Base-by-base conservation (phyloP, 805 yeast genomes). In the Starmerella stellata region DNA sequence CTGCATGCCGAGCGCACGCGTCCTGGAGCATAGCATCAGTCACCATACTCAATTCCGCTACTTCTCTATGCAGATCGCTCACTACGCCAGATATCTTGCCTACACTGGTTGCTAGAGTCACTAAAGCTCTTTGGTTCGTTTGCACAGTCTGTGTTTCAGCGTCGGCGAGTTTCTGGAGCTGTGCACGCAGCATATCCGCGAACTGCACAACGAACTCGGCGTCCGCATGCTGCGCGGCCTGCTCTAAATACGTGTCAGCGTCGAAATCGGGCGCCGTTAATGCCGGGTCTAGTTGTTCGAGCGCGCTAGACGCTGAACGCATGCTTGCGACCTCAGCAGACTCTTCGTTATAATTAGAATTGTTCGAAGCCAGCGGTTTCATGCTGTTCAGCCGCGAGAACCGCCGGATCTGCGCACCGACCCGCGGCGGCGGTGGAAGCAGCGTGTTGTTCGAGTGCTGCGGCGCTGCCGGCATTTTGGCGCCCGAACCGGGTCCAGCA, bases 81-180 rank as follows among this genome's bases (percentile, higher is more conserved):
- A 83, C 58, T 46, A 75, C 82, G 5, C 66, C 62, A 39, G 75
- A 75, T 0, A 92, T 74, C n/a, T 63, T 61, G 28, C 65, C 62
- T 25, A 83, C 60, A 41, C 78, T 77, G 21, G 65, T 64, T 31
- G 60, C 58, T 1, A 54, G 59, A 14, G 47, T 30, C 29, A 55
- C 43, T 42, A 58, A 48, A 5, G 60, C 47, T 38, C 48, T 50
- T 42, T 56, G 56, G 44, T 48, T 56, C 35, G 44, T 49, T 33
- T 55, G 50, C 37, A 53, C 38, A 9, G 45, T 45, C 19, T 46
- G 52, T 34, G 50, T 49, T 42, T 54, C 54, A 30, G 48, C 42
- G 25, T 42, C 49, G 29, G 24, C 35, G 13, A 41, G 33, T 18
- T 37, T 37, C 25, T 41, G 47, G 4, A 43, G 36, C 40, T 47